Base-by-base conservation (phyloP, 73 alveolate genomes). In the Breviolum minutum region DNA sequence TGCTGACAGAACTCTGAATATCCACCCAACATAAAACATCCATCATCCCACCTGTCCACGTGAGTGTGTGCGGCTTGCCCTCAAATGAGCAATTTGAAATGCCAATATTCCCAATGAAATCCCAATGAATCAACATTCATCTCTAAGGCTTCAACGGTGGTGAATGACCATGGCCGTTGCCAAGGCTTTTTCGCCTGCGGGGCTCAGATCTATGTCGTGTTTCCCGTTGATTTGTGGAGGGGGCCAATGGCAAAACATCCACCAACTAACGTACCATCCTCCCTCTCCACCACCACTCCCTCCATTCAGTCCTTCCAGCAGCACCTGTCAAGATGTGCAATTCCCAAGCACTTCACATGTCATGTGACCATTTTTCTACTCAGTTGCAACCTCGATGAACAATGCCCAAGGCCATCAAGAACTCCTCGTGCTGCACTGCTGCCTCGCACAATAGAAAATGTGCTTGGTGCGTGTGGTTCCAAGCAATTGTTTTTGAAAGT, bases 401-500 rank as follows among this genome's bases (percentile, higher is more conserved):
- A 10, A 83, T 54, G 27, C 92, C 92, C 92, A 83, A 83, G 74
- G 92, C 70, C 92, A 83, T 32, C 10, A 83, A 26, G 92, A 83
- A 83, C 61, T 61, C 92, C 74, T 83, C 92, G 22, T 83, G 92
- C 74, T 83, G 92, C 74, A 61, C 92, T n/a, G 92, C 92, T 22
- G 92, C 92, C 92, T 83, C 48, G 63, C 26, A 63, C 20, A 9
- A 60, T 77, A n/a, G 66, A n/a, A 79, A 22, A 40, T 40, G 54
- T 40, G 54, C 54, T 40, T 40, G 54, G 0, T 40, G 54, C 54
- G 54, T 40, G 5, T 40, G 3, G 54, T 40, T 40, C 54, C 3
- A 40, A 40, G 54, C 54, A 40, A 40, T 40, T 40, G 54, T 40
- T 40, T 40, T 40, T 40, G 54, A 40, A 40, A 40, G 54, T 40